Evolutionary conservation across 1,284 basidiomycete species (phyloP).

Genomic region (Irpex sp.): DNA sequence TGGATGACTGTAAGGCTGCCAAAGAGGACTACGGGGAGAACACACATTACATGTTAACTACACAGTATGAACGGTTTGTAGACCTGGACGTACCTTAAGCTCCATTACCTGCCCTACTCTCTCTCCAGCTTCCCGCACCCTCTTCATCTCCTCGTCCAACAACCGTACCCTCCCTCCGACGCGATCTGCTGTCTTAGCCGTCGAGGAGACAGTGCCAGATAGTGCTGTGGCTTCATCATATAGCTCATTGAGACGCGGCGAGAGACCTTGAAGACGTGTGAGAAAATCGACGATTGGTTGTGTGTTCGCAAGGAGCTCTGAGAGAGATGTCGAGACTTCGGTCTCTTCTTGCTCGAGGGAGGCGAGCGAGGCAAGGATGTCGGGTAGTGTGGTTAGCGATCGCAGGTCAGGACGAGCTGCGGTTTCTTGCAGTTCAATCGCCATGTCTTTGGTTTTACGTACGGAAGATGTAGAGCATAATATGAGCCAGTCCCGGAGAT

Average conservation of each 20-base stretch:
- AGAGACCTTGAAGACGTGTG: slow-evolving; percentile 54
- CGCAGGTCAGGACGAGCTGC: slow-evolving; percentile 15
- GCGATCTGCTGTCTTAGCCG: slow-evolving; percentile 80
- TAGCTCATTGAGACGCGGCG: slow-evolving; percentile 60
- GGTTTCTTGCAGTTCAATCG: not conserved
- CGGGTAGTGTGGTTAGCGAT: slow-evolving; percentile 55
- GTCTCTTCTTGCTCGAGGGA: slow-evolving; percentile 75
- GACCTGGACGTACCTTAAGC: slow-evolving; percentile 58
- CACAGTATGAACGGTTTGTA: not conserved
- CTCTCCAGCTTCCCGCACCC: slow-evolving; percentile 81
- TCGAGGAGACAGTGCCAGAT: slow-evolving; percentile 53
- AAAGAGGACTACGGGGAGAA: slow-evolving; percentile 62
- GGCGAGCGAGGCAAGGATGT: slow-evolving; percentile 67
- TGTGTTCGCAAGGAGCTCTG: slow-evolving; percentile 63
- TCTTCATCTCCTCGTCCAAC: slow-evolving; percentile 87
- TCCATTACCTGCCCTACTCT: slow-evolving; percentile 85
- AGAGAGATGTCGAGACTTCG: slow-evolving; percentile 71
- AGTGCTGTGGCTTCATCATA: slow-evolving; percentile 57
- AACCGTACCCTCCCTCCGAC: slow-evolving; percentile 85
- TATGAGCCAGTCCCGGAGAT: not conserved
- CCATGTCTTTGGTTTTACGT: not conserved
- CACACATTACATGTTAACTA: not conserved
- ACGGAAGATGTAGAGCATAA: not conserved
- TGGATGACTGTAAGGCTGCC: slow-evolving; percentile 66
- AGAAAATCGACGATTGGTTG: slow-evolving; percentile 66